These are phyloP conservation scores for Glebionis coronaria DNA, from an alignment of 129 eudicot species.

Conservation along the genomic window DNA sequence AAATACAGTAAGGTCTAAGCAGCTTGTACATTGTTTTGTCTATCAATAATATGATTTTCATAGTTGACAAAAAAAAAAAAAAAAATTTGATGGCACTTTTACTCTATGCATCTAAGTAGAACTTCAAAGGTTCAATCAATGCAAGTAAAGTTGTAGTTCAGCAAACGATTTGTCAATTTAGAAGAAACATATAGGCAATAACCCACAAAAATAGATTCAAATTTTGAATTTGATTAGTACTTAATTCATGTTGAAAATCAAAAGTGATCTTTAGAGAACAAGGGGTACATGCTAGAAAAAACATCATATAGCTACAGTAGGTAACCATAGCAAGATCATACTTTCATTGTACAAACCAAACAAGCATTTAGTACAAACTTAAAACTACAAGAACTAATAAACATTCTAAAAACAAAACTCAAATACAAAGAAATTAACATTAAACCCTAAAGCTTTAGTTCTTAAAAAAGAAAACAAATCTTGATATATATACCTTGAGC, in stretches of 20 bases:
- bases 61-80: neutral
- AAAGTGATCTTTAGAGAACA: slow-evolving; percentile 13
- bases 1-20: neutral
- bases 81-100: neutral
- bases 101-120: slow-evolving; percentile 2
- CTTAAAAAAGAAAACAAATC: slow-evolving; percentile 31
- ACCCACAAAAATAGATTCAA: neutral
- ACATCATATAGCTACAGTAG: slow-evolving; percentile 19
- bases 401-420: no score
- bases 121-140: no score
- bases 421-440: no score
- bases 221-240: no score
- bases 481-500: slow-evolving; percentile 52
- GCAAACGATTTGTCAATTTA: slow-evolving; percentile 1
- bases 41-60: neutral
- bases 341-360: slow-evolving; percentile 26
- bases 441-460: slow-evolving; percentile 13
- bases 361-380: slow-evolving; percentile 20
- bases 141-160: neutral
- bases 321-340: slow-evolving; percentile 21
- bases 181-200: neutral
- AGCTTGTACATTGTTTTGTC: no score
- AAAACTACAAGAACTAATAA: slow-evolving; percentile 1
- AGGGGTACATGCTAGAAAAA: slow-evolving; percentile 7
- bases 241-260: neutral